A percentile compares a stretch with the other conserved stretches of the same genome.
Conservation (phyloP, 139 green algal species). For the Monoraphidium neglectum region DNA sequence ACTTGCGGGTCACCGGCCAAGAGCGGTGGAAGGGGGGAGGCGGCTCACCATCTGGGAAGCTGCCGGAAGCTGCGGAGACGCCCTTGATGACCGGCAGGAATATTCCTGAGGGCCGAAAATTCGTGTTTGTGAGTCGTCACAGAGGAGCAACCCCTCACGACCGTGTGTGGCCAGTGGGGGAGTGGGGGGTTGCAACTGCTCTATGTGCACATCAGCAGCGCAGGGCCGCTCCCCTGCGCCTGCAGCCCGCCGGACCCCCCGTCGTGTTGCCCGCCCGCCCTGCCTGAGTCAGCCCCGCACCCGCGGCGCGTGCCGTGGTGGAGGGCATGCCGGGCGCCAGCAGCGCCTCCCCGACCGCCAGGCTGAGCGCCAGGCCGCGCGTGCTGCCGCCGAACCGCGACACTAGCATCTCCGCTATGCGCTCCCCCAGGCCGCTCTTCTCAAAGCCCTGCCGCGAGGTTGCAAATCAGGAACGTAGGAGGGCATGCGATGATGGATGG, state of each 20-base stretch:
- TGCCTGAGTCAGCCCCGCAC: no score
- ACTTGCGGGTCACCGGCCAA: no score
- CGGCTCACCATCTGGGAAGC: constrained; percentile 33
- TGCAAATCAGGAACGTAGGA: no score
- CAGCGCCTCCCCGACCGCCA: constrained; percentile 77
- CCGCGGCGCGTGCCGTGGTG: constrained; percentile 82
- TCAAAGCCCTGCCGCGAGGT: constrained; percentile 92
- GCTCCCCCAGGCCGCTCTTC: constrained; percentile 94
- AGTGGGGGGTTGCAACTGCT: neutral
- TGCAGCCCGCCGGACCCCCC: no score
- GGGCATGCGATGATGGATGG: no score
- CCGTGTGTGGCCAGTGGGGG: neutral
- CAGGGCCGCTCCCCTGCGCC: no score
- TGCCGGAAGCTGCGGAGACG: constrained; percentile 38
- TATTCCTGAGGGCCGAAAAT: constrained; percentile 69
- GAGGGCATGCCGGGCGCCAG: constrained; percentile 96
- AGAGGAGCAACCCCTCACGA: no score
- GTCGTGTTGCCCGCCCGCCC: no score
- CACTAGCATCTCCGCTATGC: constrained; percentile 91
- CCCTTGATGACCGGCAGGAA: constrained; percentile 98
- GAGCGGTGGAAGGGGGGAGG: no score
- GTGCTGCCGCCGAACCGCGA: constrained; percentile 87
- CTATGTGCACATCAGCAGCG: neutral
- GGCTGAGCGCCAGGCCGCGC: constrained; percentile 90
- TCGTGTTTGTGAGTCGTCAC: no score